These are phyloP conservation scores for Cryptosporidium viatorum DNA, from an alignment of 169 alveolate species.

Conservation along the genomic window DNA sequence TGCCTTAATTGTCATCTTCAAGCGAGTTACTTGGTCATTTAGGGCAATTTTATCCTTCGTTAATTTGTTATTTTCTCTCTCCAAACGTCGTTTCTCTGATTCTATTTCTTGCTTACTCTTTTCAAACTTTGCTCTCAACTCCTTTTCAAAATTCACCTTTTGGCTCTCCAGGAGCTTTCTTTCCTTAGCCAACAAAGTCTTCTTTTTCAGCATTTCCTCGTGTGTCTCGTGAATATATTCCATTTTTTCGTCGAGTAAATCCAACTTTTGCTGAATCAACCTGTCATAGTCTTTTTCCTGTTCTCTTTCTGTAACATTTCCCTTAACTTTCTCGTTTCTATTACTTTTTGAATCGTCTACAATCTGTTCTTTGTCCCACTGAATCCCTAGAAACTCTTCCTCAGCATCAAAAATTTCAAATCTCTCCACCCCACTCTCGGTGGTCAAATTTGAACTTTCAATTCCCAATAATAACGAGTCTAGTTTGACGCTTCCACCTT, in stretches of 20 bases:
- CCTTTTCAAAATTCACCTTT: conserved; percentile 33
- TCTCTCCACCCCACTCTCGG: background rate
- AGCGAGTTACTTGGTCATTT: conserved; percentile 28
- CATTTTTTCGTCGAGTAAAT: conserved; percentile 49
- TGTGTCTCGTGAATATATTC: conserved; percentile 60
- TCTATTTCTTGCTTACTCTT: conserved; percentile 30
- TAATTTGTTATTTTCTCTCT: conserved; percentile 33
- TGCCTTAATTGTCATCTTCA: conserved; percentile 53
- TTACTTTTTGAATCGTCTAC: background rate
- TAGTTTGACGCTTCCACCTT: background rate
- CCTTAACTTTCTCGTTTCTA: background rate
- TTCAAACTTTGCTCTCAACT: conserved; percentile 31
- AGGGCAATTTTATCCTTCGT: conserved; percentile 22
- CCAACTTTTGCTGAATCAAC: conserved; percentile 51
- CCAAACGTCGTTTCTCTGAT: conserved; percentile 27
- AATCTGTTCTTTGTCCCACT: background rate
- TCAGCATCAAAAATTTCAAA: background rate
- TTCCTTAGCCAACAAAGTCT: conserved; percentile 18
- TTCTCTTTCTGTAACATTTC: background rate
- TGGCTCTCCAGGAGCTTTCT: conserved; percentile 23
- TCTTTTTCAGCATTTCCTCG: conserved; percentile 46
- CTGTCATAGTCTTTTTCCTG: conserved; percentile 22
- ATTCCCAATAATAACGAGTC: conserved; percentile 23
- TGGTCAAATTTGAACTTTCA: background rate
- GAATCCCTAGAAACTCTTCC: background rate